phyloP scores from a whole-genome alignment of 495 filamentous ascomycete genomes.

The Penicillium soppii region DNA sequence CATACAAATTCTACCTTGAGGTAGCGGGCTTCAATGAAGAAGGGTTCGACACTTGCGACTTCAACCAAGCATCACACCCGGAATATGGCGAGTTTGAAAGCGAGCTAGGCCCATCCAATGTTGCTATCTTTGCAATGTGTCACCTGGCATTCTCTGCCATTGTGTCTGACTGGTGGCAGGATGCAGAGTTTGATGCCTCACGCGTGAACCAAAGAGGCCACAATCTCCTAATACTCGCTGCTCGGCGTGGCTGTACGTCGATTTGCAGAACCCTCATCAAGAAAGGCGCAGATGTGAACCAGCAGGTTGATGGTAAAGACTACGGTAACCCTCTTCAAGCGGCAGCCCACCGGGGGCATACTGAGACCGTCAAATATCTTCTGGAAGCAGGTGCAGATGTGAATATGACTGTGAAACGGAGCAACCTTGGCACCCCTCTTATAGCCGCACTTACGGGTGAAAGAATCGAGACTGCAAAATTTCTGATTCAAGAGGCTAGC shows the following conservation, averaged over 20 bases:
- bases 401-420: slow-evolving; percentile 15
- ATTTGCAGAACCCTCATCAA: slow-evolving; percentile 21
- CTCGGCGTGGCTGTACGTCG: background rate
- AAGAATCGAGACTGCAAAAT: slow-evolving; percentile 17
- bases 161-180: slow-evolving; percentile 30
- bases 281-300: slow-evolving; percentile 19
- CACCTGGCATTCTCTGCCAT: slow-evolving; percentile 20
- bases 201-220: slow-evolving; percentile 2
- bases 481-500: slow-evolving; percentile 21
- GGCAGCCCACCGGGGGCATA: slow-evolving; percentile 17
- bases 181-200: slow-evolving; percentile 7
- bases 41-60: background rate
- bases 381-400: slow-evolving; percentile 28
- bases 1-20: slow-evolving; percentile 1
- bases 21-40: background rate
- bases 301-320: slow-evolving; percentile 4
- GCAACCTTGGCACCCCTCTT: slow-evolving; percentile 14
- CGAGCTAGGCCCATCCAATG: background rate
- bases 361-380: slow-evolving; percentile 19
- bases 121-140: slow-evolving; percentile 23
- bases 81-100: background rate
- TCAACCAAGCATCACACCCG: background rate
- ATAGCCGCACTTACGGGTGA: slow-evolving; percentile 13
- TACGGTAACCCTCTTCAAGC: slow-evolving; percentile 28
- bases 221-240: slow-evolving; percentile 21